Percentiles rank a stretch among this genome's conserved stretches.
Evolutionary conservation across 2,329 filamentous ascomycete genomes (phyloP).

Genomic region (Amauroascus niger): DNA sequence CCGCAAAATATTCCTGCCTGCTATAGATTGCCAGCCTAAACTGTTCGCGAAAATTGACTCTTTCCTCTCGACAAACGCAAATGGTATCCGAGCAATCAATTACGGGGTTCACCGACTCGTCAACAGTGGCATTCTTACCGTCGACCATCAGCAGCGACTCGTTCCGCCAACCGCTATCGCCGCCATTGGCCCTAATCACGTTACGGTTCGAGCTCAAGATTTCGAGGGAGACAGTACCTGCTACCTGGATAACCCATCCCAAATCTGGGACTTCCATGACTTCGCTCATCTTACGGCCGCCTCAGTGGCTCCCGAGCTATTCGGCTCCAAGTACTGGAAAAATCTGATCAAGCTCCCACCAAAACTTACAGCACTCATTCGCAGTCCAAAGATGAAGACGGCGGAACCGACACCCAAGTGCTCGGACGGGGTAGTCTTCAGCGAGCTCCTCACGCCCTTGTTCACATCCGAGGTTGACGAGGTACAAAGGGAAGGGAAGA

Average conservation of each 20-base stretch:
- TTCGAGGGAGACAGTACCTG: slow-evolving; percentile 3
- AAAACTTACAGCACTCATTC: slow-evolving; percentile 3
- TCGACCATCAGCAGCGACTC: not conserved
- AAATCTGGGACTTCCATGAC: slow-evolving; percentile 9
- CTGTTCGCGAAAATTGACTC: slow-evolving; percentile 4
- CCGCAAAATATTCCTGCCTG: not conserved
- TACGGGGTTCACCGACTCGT: slow-evolving; percentile 5
- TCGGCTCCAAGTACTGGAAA: slow-evolving; percentile 8
- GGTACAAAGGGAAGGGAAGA: not conserved
- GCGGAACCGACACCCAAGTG: slow-evolving; percentile 3
- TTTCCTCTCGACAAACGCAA: not conserved
- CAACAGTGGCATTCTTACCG: slow-evolving; percentile 6
- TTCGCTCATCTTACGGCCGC: slow-evolving; percentile 9
- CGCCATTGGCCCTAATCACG: not conserved
- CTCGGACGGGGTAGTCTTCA: slow-evolving; percentile 10
- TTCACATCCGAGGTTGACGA: slow-evolving; percentile 4
- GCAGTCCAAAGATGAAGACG: slow-evolving; percentile 10
- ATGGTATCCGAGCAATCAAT: slow-evolving; percentile 9
- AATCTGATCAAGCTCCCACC: slow-evolving; percentile 3
- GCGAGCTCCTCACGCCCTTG: slow-evolving; percentile 7
- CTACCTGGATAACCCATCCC: not conserved
- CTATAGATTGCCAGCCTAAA: not conserved
- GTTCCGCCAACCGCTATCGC: slow-evolving; percentile 6
- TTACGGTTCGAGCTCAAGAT: not conserved
- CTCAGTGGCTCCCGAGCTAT: slow-evolving; percentile 2